Evolutionary conservation across 2,329 filamentous ascomycete genomes (phyloP).

Genomic region (Ophiostoma tasmaniense): DNA sequence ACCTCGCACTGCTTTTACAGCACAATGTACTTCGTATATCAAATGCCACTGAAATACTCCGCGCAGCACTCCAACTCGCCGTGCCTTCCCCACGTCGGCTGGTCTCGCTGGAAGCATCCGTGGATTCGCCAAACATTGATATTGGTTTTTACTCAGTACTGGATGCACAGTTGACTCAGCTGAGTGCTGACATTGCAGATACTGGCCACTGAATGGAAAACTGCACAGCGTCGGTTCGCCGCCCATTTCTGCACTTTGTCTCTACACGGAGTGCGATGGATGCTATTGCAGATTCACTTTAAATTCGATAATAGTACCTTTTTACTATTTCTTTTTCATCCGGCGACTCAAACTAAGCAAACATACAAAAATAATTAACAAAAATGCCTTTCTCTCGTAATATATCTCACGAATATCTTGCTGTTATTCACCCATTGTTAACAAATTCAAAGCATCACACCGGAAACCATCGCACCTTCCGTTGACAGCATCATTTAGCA

Average conservation of each 20-base stretch:
- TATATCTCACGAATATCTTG: too few relatives aligned
- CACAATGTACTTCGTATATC: background rate
- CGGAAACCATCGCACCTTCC: background rate
- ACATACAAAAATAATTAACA: too few relatives aligned
- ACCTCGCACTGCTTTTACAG: background rate
- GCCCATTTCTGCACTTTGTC: background rate
- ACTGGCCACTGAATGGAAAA: background rate
- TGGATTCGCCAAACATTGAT: background rate
- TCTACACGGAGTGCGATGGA: background rate
- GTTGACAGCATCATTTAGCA: background rate
- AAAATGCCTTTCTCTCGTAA: too few relatives aligned
- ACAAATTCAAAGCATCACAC: too few relatives aligned
- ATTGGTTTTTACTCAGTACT: background rate
- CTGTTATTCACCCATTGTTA: too few relatives aligned
- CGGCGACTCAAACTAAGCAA: too few relatives aligned
- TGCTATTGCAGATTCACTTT: background rate
- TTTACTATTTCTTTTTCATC: background rate
- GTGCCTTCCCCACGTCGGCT: constrained; percentile 16
- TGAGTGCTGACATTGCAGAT: background rate
- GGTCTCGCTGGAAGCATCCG: background rate
- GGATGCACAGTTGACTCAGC: background rate
- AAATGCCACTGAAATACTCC: background rate
- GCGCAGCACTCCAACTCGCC: background rate
- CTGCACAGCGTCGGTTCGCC: background rate
- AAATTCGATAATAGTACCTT: background rate